phyloP scores from a whole-genome alignment of 2,329 filamentous ascomycete species.

The Dendryphion nanum region DNA sequence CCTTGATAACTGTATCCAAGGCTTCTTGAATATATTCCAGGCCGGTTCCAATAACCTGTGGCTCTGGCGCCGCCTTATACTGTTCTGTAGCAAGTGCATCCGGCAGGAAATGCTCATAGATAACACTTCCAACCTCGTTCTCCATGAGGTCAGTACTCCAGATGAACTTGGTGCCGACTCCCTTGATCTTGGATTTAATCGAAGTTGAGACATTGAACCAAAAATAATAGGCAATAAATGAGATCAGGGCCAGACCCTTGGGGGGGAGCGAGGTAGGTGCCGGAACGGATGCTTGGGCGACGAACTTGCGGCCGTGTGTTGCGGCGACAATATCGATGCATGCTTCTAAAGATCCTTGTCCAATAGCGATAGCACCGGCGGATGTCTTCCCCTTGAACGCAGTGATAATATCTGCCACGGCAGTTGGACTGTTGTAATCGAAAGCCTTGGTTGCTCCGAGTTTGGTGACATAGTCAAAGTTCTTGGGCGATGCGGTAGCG shows the following conservation, averaged over 20 bases:
- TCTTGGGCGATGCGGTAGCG: constrained; percentile 46
- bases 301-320: no score
- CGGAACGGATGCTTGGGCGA: constrained; percentile 5
- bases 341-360: constrained; percentile 18
- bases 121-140: constrained; percentile 3
- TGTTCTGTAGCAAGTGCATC: constrained; percentile 6
- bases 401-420: constrained; percentile 31
- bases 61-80: constrained; percentile 8
- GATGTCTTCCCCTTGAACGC: constrained; percentile 35
- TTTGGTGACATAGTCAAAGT: constrained; percentile 45
- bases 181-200: constrained; percentile 7
- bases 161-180: constrained; percentile 11
- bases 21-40: constrained; percentile 12
- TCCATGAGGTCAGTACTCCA: constrained; percentile 4
- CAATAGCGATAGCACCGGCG: constrained; percentile 36
- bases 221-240: constrained; percentile 5
- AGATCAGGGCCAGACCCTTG: constrained; percentile 5
- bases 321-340: constrained; percentile 10
- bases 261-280: constrained; percentile 4
- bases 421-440: constrained; percentile 47
- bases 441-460: constrained; percentile 49
- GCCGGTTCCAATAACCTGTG: constrained; percentile 14
- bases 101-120: constrained; percentile 10
- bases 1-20: constrained; percentile 2
- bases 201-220: constrained; percentile 10